These are phyloP conservation scores for Acacia concinna DNA, from an alignment of 331 rosid species.

Conservation along the genomic window DNA sequence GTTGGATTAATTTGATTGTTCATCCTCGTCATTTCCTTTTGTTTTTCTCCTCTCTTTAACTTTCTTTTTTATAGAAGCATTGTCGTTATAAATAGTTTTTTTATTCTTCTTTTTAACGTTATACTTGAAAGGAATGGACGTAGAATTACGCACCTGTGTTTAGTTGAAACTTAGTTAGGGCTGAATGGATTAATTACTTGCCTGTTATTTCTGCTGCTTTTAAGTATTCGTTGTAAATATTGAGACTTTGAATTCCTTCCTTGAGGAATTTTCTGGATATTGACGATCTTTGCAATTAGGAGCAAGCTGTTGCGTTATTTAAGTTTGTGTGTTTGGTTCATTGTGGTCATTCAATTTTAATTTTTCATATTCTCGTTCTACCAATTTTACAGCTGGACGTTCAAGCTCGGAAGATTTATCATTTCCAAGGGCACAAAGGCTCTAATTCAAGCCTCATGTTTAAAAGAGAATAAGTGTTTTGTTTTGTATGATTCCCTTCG, in stretches of 20 bases:
- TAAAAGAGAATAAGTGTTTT: not conserved
- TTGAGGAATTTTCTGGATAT: not conserved
- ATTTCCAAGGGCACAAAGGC: not conserved
- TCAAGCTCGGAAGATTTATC: not conserved
- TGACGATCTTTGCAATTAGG: not conserved
- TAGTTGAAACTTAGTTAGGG: not conserved
- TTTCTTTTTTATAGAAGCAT: not conserved
- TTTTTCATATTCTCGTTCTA: not conserved
- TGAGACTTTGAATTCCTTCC: not conserved
- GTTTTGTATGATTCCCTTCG: not conserved
- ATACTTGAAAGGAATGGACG: not conserved
- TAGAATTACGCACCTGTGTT: not conserved
- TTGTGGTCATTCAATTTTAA: not conserved
- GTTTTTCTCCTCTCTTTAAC: not conserved
- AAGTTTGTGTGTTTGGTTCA: not conserved
- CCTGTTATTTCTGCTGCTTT: not conserved
- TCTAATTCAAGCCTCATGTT: not conserved
- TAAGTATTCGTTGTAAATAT: not conserved
- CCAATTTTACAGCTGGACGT: not conserved
- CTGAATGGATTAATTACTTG: slow-evolving; percentile 14
- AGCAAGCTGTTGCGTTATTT: not conserved
- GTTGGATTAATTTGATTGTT: not conserved
- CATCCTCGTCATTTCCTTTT: not conserved
- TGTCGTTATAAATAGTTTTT: not conserved
- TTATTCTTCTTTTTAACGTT: not conserved